Evolutionary conservation across 306 rosid species (phyloP), one percentile per base, ranked within the genome.

Genomic region (Trifolium pratense): DNA sequence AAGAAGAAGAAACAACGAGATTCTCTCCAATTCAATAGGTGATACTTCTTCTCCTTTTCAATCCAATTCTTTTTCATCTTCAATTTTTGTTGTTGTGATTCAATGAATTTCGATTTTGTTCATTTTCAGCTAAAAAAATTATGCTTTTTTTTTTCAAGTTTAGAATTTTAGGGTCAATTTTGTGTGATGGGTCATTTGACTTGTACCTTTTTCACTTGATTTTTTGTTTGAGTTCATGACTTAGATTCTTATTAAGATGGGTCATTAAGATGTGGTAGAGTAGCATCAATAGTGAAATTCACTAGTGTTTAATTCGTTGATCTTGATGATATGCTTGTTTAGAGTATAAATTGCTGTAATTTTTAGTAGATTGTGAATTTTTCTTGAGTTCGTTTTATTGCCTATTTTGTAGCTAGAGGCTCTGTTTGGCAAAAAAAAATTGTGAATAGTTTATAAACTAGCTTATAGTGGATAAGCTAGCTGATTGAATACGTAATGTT

Each of bases 21-120:
- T 31, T 23, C 66, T 23, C 66, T 59, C 20, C 66, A 15, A 59
- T 59, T 18, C 40, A 29, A 59, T 31, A 7, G 86, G 91, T 86
- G 12, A 83, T 75, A 34, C 32, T 37, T 67, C 72, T 65, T 78
- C 62, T 69, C 76, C 43, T 31, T 68, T 42, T 25, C 18, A 58
- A 18, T 66, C 26, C 32, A 12, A 32, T 15, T 59, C 32, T 56
- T 23, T 16, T 36, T 46, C 46, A 43, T 15, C 2, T 4, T 40
- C 7, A 18, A 16, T 34, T 13, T 55, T 31, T 39, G 25, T 37
- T 74, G 20, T 43, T 68, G 15, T 20, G 40, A 46, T 70, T 63
- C 13, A 31, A 5, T 78, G 58, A 70, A 46, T 78, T 78, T 66
- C 51, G 31, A 66, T 49, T 5, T 17, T 9, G 66, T 37, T 39